Evolutionary conservation across 306 rosid species (phyloP).

Genomic region (Begonia fuchsioides): DNA sequence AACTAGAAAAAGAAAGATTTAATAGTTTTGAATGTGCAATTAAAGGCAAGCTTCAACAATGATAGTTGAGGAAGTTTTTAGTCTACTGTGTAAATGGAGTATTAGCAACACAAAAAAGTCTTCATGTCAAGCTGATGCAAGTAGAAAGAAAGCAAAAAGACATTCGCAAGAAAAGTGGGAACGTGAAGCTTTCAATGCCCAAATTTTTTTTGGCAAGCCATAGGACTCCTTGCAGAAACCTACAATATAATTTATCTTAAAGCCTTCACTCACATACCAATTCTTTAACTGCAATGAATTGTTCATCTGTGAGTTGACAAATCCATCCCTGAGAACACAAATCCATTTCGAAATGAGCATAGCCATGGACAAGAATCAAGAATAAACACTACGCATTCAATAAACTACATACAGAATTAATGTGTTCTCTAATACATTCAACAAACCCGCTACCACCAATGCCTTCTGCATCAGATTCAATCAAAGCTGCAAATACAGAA

Average conservation of each 20-base stretch:
- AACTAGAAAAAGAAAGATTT: not conserved
- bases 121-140: too few species aligned
- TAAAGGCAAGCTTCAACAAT: not conserved
- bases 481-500: slow-evolving; percentile 65
- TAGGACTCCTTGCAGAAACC: not conserved
- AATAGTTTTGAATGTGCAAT: too few species aligned
- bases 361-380: slow-evolving; percentile 2
- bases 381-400: slow-evolving; percentile 4
- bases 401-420: slow-evolving; percentile 64
- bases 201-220: not conserved
- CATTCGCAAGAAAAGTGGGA: too few species aligned
- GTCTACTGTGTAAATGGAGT: too few species aligned
- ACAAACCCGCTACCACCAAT: slow-evolving; percentile 97
- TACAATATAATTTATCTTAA: not conserved
- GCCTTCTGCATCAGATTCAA: slow-evolving; percentile 99
- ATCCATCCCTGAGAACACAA: slow-evolving; percentile 68
- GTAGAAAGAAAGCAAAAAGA: too few species aligned
- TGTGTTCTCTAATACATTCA: slow-evolving; percentile 96
- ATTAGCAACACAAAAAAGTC: too few species aligned
- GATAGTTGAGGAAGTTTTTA: not conserved
- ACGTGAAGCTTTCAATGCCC: too few species aligned
- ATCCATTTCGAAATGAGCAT: slow-evolving; percentile 15
- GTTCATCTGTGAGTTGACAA: slow-evolving; percentile 90
- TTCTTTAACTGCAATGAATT: slow-evolving; percentile 96
- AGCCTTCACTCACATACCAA: slow-evolving; percentile 34